Evolutionary conservation across 1,284 basidiomycete genomes (phyloP).

Genomic region (Cystobasidium slooffiae): DNA sequence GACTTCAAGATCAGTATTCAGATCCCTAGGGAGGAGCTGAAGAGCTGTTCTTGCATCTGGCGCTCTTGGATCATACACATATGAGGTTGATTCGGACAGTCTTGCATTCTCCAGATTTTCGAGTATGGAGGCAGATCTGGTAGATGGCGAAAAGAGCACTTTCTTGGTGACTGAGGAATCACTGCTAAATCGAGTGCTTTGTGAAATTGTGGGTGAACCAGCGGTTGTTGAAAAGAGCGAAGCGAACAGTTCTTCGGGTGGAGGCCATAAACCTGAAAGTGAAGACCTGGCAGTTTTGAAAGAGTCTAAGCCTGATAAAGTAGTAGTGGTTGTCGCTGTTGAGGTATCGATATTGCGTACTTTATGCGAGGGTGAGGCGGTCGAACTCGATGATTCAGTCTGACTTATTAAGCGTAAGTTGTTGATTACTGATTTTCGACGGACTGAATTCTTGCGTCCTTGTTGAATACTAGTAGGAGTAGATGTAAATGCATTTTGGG

Average conservation of each 20-base stretch:
- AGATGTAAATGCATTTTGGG: too few relatives aligned
- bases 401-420: not conserved
- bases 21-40: conserved; percentile 22
- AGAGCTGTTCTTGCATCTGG: conserved; percentile 17
- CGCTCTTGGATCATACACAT: not conserved
- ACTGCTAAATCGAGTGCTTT: not conserved
- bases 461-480: not conserved
- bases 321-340: not conserved
- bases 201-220: not conserved
- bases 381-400: not conserved
- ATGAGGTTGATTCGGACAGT: not conserved
- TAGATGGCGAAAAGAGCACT: not conserved
- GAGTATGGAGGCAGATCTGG: not conserved
- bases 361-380: too few relatives aligned
- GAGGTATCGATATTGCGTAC: not conserved
- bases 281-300: conserved; percentile 6
- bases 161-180: not conserved
- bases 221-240: not conserved
- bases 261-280: not conserved
- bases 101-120: not conserved
- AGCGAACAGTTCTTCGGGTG: conserved; percentile 20
- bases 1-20: conserved; percentile 29
- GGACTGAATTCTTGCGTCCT: conserved; percentile 7
- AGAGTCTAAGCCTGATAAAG: not conserved
- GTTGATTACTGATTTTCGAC: conserved; percentile 5